Conservation (phyloP, 805 yeast species). For the Starmerella lactis-condensi region DNA sequence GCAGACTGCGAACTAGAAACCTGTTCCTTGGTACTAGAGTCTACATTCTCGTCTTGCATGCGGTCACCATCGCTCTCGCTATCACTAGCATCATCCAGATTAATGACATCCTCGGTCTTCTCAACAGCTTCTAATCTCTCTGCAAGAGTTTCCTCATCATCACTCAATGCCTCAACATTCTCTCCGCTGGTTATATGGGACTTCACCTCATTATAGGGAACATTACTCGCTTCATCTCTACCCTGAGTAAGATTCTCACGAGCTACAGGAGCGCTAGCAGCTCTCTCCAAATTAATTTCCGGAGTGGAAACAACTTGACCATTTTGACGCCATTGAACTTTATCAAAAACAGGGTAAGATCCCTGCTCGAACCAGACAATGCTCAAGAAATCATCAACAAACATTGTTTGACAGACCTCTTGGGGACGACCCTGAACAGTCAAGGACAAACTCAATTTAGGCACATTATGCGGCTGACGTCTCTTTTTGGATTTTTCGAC, state of each 20-base stretch:
- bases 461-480: slow-evolving; percentile 5
- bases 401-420: slow-evolving; percentile 7
- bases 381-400: slow-evolving; percentile 10
- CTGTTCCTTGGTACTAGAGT: slow-evolving; percentile 9
- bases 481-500: slow-evolving; percentile 5
- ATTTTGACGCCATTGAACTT: slow-evolving; percentile 18
- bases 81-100: not conserved
- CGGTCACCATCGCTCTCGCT: slow-evolving; percentile 10
- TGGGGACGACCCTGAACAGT: slow-evolving; percentile 4
- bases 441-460: slow-evolving; percentile 9
- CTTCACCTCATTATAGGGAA: slow-evolving; percentile 21
- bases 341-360: slow-evolving; percentile 20
- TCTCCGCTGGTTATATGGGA: slow-evolving; percentile 23
- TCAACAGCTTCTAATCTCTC: slow-evolving; percentile 25
- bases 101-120: slow-evolving; percentile 6
- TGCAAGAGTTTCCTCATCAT: slow-evolving; percentile 26
- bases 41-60: slow-evolving; percentile 12
- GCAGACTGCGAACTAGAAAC: slow-evolving; percentile 1
- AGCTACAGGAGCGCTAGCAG: slow-evolving; percentile 15
- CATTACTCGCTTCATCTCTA: slow-evolving; percentile 30
- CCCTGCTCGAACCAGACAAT: slow-evolving; percentile 23
- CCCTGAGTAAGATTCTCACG: slow-evolving; percentile 16
- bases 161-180: slow-evolving; percentile 21
- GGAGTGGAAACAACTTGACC: slow-evolving; percentile 17
- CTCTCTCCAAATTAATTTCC: slow-evolving; percentile 6